Percentiles rank a stretch among this genome's conserved stretches.
Conservation (phyloP, 2,329 filamentous ascomycete genomes). For the Fusarium xylarioides region DNA sequence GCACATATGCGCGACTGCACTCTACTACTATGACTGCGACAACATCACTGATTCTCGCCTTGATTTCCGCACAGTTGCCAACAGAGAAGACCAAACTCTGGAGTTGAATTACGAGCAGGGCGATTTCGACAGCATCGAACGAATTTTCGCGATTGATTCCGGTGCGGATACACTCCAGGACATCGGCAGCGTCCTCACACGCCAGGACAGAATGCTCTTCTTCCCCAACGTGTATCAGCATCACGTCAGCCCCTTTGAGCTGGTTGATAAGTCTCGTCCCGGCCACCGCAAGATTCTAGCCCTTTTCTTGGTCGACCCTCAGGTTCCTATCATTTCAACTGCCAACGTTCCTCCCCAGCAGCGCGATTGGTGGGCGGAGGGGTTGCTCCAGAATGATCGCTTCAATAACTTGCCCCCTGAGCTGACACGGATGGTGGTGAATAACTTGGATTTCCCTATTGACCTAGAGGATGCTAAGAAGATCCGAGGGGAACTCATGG, state of each 20-base stretch:
- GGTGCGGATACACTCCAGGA: conserved; percentile 41
- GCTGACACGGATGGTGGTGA: conserved; percentile 23
- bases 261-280: conserved; percentile 59
- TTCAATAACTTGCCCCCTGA: conserved; percentile 25
- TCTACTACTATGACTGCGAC: conserved; percentile 69
- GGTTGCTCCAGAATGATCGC: background rate
- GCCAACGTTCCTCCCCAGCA: conserved; percentile 58
- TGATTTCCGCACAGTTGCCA: conserved; percentile 57
- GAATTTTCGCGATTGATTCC: conserved; percentile 48
- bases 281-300: conserved; percentile 69
- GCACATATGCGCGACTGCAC: conserved; percentile 68
- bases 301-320: conserved; percentile 69
- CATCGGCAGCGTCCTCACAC: conserved; percentile 58
- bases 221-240: conserved; percentile 67
- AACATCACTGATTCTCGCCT: conserved; percentile 66
- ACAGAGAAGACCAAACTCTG: conserved; percentile 42
- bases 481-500: conserved; percentile 23
- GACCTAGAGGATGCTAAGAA: conserved; percentile 21
- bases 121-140: conserved; percentile 47
- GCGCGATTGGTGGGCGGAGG: conserved; percentile 48
- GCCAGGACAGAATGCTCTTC: conserved; percentile 59
- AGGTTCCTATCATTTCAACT: conserved; percentile 54
- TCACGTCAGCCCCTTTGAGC: conserved; percentile 59
- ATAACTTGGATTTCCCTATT: conserved; percentile 30
- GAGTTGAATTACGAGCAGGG: conserved; percentile 45